Evolutionary conservation across 75 land plant species (phyloP), one percentile per base, ranked within the genome.

Genomic region (Pseudotsuga menziesii): DNA sequence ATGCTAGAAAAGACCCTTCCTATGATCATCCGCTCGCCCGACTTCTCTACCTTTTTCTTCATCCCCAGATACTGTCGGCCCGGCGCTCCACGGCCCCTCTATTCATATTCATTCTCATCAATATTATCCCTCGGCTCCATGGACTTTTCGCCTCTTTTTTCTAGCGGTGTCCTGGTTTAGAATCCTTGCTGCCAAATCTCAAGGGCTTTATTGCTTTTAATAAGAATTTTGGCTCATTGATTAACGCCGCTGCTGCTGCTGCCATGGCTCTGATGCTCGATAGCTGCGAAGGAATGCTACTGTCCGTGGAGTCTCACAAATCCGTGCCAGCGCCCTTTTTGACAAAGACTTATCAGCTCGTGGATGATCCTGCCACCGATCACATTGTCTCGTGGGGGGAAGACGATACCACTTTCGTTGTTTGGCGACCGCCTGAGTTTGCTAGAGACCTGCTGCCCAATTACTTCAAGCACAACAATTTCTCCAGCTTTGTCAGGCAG

Each of bases 401-500:
- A 12, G 90, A 90, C 61, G 80, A 84, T 9, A 79, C 90, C 22
- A 78, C 86, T 9, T 92, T 92, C 81, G 80, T 92, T 71, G 93
- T 92, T 2, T 92, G 95, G 95, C 83, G 87, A 5, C 89, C 95
- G 13, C 83, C 90, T 7, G 91, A 90, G 86, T 91, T 91, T 78
- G 94, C 94, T 6, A 57, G 88, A 13, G 90, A 91, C 44, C 60
- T 91, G 20, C 90, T 91, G n/a, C 94, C 94, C 58, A 91, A 88
- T 56, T 91, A 89, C 84, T 96, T 96, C 89, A 96, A 96, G 85
- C 98, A 96, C 79, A 93, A 94, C 85, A 96, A 96, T 75, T 94
- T 96, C 91, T 93, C 98, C 66, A 94, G 97, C 86, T 96, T 96
- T 79, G 98, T 96, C 57, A 90, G 98, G 16, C 98, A 96, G 81